Base-by-base conservation (phyloP, 2,329 filamentous ascomycete species). In the Teratosphaeria pseudoeucalypti region DNA sequence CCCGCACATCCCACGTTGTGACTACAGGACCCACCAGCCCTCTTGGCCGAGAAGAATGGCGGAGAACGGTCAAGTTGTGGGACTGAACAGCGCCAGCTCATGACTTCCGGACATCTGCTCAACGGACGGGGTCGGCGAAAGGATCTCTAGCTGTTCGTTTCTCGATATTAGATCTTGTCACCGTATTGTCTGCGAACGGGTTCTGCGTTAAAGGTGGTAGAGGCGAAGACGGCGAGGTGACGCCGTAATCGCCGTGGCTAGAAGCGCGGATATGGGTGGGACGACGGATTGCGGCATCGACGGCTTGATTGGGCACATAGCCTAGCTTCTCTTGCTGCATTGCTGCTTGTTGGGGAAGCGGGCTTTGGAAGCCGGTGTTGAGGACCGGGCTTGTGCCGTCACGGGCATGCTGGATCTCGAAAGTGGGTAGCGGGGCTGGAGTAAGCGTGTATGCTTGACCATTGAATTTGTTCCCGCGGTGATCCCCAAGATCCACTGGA, bases 361-460 rank as follows among this genome's bases (percentile, higher is more conserved):
- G 63, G 29, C 60, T 60, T 11, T 49, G 43, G 59, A 69, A 71
- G 27, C 66, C 66, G 14, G 66, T 67, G 49, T 63, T 68, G 62
- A 67, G 60, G 64, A 64, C 68, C 26, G 67, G 65, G 61, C 68
- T 66, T 56, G 64, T 68, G 43, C 19, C n/a, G 43, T 49, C 19
- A 19, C 19, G n/a, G 59, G 63, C 70, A 62, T 59, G 65, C 58
- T 63, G 61, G 56, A 73, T 66, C 52, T 74, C 72, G 61, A 75
- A 74, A 23, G 71, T 76, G 29, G 75, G 75, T 58, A 78, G 73
- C 29, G 76, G 76, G 49, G 73, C 73, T 56, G 75, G 75, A 34
- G 70, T 71, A 39, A 79, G 69, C 14, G 76, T 78, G 66, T 78
- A 79, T n/a, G 75, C 70, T 62, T 76, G 76, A 52, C 74, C 75